A percentile compares a stretch with the other conserved stretches of the same genome.
These are phyloP conservation scores for Trametes elegans DNA, from an alignment of 768 basidiomycete species.

Conservation along the genomic window DNA sequence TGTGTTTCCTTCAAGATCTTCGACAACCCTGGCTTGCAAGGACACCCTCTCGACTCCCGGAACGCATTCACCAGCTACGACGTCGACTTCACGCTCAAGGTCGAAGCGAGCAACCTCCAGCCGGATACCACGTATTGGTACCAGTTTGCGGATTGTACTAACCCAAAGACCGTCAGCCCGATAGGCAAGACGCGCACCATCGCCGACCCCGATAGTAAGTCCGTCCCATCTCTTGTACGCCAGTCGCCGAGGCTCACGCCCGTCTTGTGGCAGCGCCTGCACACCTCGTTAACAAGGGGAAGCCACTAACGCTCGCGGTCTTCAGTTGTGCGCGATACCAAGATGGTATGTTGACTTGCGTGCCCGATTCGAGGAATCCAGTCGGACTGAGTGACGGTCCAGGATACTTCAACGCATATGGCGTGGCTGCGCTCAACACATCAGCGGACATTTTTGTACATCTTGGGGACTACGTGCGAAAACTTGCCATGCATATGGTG, in stretches of 20 bases:
- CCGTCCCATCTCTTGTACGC: background rate
- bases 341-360: slow-evolving; percentile 37
- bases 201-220: slow-evolving; percentile 44
- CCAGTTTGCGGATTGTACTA: slow-evolving; percentile 54
- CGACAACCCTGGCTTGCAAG: slow-evolving; percentile 34
- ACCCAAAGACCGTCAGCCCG: slow-evolving; percentile 41
- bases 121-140: slow-evolving; percentile 56
- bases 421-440: slow-evolving; percentile 50
- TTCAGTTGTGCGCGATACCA: slow-evolving; percentile 60
- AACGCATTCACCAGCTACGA: slow-evolving; percentile 55
- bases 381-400: background rate
- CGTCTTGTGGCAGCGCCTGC: slow-evolving; percentile 48
- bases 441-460: slow-evolving; percentile 54
- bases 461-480: slow-evolving; percentile 56
- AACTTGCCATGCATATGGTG: background rate
- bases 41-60: slow-evolving; percentile 39
- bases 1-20: slow-evolving; percentile 49
- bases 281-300: slow-evolving; percentile 47
- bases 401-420: slow-evolving; percentile 65
- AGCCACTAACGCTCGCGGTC: slow-evolving; percentile 50
- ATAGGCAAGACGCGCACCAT: slow-evolving; percentile 53
- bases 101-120: slow-evolving; percentile 49
- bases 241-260: no score
- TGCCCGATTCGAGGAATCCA: background rate
- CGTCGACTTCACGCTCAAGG: slow-evolving; percentile 59